A percentile compares a stretch with the other conserved stretches of the same genome.
These are phyloP conservation scores for Prillingera fragicola DNA, from an alignment of 1,284 basidiomycete genomes.

Conservation along the genomic window DNA sequence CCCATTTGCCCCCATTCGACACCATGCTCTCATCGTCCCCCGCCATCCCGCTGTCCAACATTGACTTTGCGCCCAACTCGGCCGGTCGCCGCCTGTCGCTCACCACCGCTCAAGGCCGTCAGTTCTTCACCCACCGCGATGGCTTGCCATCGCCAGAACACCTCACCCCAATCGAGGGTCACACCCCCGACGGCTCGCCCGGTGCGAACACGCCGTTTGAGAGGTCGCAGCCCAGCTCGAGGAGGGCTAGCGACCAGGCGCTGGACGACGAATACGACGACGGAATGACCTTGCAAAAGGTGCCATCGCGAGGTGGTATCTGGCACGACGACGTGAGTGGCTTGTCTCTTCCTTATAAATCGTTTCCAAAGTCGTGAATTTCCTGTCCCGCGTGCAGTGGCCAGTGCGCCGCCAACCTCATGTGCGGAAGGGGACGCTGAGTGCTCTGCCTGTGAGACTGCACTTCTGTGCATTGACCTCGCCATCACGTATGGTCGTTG, in stretches of 20 bases:
- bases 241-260: slow-evolving; percentile 19
- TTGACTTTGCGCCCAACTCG: slow-evolving; percentile 28
- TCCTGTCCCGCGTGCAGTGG: background rate
- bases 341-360: background rate
- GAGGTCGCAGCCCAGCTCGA: slow-evolving; percentile 17
- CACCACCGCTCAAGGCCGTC: slow-evolving; percentile 37
- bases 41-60: slow-evolving; percentile 41
- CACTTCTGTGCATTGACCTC: too few species aligned
- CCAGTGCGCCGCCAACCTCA: too few species aligned
- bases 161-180: slow-evolving; percentile 39
- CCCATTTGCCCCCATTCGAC: background rate
- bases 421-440: too few species aligned
- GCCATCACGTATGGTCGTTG: too few species aligned
- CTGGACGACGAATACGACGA: slow-evolving; percentile 14
- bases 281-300: slow-evolving; percentile 26
- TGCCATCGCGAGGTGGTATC: slow-evolving; percentile 35
- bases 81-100: slow-evolving; percentile 35
- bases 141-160: slow-evolving; percentile 43
- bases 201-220: slow-evolving; percentile 15
- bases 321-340: slow-evolving; percentile 43
- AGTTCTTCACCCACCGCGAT: slow-evolving; percentile 41
- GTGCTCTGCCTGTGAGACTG: too few species aligned
- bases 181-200: slow-evolving; percentile 20
- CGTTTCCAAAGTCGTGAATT: too few species aligned
- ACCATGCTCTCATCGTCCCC: slow-evolving; percentile 45